These are phyloP conservation scores for Lyophyllum atratum DNA, from an alignment of 768 basidiomycete genomes.

Conservation along the genomic window DNA sequence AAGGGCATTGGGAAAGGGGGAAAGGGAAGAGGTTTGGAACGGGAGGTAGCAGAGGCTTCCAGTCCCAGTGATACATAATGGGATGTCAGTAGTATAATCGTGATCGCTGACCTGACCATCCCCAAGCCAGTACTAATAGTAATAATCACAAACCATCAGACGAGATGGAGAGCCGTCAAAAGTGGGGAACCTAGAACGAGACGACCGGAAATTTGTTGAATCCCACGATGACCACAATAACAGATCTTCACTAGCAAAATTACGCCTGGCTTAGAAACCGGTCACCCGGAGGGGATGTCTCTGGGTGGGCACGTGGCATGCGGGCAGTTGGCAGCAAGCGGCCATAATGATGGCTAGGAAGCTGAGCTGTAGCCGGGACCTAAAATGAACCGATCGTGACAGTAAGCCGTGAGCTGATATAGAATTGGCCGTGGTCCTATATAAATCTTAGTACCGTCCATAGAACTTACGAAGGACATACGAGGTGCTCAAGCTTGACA, in stretches of 20 bases:
- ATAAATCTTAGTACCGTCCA: neutral
- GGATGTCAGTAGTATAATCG: neutral
- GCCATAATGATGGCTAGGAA: neutral
- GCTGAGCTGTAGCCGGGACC: neutral
- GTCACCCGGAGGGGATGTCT: neutral
- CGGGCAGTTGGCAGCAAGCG: neutral
- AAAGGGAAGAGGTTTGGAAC: neutral
- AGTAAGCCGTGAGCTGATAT: neutral
- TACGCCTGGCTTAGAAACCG: neutral
- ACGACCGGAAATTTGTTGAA: neutral
- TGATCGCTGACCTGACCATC: neutral
- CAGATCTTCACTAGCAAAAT: neutral
- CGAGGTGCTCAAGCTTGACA: neutral
- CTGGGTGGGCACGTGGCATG: no score
- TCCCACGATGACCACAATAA: neutral
- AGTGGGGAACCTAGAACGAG: no score
- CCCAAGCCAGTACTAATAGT: neutral
- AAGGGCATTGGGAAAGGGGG: no score
- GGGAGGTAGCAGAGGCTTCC: neutral
- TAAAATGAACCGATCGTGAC: constrained; percentile 2
- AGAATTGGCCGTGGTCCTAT: neutral
- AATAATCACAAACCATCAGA: no score
- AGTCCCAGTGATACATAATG: no score
- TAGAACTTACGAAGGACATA: neutral
- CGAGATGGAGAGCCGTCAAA: no score